Evolutionary conservation across 371 early-diverging fungal genomes (phyloP).

Genomic region (Apophysomyces trapeziformis): DNA sequence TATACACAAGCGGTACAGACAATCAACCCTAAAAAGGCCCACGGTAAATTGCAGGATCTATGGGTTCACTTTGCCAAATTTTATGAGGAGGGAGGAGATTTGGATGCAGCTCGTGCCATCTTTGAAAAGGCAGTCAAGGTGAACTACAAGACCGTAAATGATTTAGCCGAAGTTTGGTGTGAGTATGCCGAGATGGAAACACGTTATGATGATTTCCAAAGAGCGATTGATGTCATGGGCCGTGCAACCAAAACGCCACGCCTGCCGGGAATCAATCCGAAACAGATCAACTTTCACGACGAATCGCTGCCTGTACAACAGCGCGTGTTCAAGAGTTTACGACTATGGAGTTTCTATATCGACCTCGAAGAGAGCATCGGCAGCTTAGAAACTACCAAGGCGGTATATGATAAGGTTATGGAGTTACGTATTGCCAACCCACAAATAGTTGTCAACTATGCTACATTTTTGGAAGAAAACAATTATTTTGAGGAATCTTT

Average conservation of each 20-base stretch:
- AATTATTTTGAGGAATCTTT: constrained; percentile 94
- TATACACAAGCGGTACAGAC: constrained; percentile 81
- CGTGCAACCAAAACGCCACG: constrained; percentile 75
- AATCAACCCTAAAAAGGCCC: constrained; percentile 82
- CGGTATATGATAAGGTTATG: constrained; percentile 91
- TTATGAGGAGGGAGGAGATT: constrained; percentile 72
- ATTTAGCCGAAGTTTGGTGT: constrained; percentile 92
- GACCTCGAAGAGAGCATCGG: constrained; percentile 96
- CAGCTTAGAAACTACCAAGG: constrained; percentile 80
- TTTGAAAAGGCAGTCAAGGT: constrained; percentile 88
- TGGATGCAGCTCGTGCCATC: constrained; percentile 73
- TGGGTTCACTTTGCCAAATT: constrained; percentile 89
- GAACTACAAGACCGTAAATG: constrained; percentile 79
- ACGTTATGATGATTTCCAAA: constrained; percentile 67
- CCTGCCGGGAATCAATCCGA: constrained; percentile 38
- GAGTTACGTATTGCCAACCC: constrained; percentile 95
- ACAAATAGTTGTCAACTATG: constrained; percentile 94
- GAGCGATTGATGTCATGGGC: constrained; percentile 78
- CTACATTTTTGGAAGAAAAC: constrained; percentile 87
- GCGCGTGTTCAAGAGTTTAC: constrained; percentile 89
- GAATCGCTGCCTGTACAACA: constrained; percentile 75
- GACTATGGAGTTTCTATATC: constrained; percentile 93
- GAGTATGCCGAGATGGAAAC: constrained; percentile 94
- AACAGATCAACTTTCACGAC: constrained; percentile 62
- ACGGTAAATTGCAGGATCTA: constrained; percentile 77